phyloP scores from a whole-genome alignment of 176 grass and related monocot genomes.

The Oryza glumipatula region DNA sequence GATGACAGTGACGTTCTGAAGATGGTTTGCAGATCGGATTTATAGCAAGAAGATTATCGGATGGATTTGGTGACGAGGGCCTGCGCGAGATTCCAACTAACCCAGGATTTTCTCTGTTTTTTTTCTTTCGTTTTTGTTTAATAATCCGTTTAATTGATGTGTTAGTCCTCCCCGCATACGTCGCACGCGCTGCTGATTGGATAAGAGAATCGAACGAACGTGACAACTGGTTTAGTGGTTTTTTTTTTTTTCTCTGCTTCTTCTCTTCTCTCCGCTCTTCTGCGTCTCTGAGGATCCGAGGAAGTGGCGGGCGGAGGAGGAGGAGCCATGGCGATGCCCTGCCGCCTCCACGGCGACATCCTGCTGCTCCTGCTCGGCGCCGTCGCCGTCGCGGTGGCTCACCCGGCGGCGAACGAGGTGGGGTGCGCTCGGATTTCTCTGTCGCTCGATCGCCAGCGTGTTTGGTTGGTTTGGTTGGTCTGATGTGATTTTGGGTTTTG shows the following conservation, averaged over 20 bases:
- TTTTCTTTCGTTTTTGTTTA: conserved; percentile 8
- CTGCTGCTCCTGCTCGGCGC: conserved; percentile 2
- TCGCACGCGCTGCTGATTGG: not conserved
- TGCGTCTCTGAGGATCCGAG: not conserved
- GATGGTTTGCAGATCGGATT: not conserved
- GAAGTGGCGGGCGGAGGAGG: not conserved
- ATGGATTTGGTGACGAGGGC: not conserved
- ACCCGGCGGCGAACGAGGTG: not conserved
- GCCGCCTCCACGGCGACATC: not conserved
- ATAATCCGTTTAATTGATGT: not conserved
- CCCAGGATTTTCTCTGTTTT: not conserved
- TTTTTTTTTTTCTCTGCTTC: not conserved
- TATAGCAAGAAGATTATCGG: conserved; percentile 9
- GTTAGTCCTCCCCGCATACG: not conserved
- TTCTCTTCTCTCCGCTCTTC: not conserved
- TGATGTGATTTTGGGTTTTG: not conserved
- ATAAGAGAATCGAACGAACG: conserved; percentile 9
- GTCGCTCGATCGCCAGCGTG: not conserved
- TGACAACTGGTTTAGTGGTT: too few species aligned
- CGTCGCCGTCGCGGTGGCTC: not conserved
- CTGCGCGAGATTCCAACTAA: conserved; percentile 24
- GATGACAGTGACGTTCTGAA: conserved; percentile 11
- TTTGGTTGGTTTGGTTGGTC: not conserved
- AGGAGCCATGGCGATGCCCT: not conserved
- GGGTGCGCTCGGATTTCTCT: not conserved